These are phyloP conservation scores for Chrysanthemum makinoi DNA, from an alignment of 129 eudicot species.

Conservation along the genomic window DNA sequence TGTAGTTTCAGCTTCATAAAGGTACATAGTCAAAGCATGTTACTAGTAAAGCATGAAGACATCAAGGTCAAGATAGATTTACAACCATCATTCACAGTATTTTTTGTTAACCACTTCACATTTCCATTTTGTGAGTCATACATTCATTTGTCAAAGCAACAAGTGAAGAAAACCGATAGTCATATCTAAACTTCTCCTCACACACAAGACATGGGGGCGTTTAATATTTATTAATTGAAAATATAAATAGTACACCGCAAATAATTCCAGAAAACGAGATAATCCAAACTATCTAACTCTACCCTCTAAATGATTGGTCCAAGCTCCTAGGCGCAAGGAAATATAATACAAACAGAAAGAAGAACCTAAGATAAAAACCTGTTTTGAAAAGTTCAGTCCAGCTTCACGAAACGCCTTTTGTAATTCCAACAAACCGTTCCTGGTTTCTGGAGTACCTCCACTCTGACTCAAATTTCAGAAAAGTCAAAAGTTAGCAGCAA, in stretches of 20 bases:
- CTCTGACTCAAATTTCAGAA: slow-evolving; percentile 47
- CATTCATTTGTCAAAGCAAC: slow-evolving; percentile 9
- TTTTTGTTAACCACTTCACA: background rate
- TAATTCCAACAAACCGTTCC: slow-evolving; percentile 94
- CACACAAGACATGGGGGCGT: background rate
- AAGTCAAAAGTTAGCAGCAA: slow-evolving; percentile 14
- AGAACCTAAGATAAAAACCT: slow-evolving; percentile 92
- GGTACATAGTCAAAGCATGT: background rate
- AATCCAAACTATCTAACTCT: background rate
- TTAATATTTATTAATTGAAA: no score
- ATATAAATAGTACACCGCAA: no score
- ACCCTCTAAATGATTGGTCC: slow-evolving; percentile 21
- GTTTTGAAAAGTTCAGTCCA: slow-evolving; percentile 89
- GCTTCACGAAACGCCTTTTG: slow-evolving; percentile 99
- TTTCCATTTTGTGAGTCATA: background rate
- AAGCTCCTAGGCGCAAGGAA: slow-evolving; percentile 12
- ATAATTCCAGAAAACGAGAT: no score
- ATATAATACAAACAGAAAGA: slow-evolving; percentile 46
- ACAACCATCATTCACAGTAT: background rate
- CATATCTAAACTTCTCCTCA: slow-evolving; percentile 8
- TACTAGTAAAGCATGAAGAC: background rate
- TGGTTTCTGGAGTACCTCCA: slow-evolving; percentile 99
- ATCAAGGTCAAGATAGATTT: background rate
- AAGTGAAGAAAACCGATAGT: background rate
- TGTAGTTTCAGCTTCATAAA: background rate